Evolutionary conservation across 2,329 filamentous ascomycete genomes (phyloP), one percentile per base, ranked within the genome.

Genomic region (Penicillium sp.): DNA sequence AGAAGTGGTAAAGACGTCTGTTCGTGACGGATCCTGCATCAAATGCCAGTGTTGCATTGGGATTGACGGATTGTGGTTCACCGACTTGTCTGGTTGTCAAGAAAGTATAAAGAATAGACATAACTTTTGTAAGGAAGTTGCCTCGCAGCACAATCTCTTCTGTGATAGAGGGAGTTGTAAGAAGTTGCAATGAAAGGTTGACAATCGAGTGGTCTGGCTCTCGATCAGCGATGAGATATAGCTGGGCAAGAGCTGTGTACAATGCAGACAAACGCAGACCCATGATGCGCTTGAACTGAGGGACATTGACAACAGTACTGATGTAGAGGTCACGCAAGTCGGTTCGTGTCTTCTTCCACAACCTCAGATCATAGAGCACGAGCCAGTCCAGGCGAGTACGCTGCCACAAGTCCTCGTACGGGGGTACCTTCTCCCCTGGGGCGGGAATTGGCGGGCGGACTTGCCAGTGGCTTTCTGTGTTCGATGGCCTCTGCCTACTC

Each of bases 171-270:
- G 94, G 92, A 0, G 94, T 97, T 0, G 94, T 99, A 58, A 99
- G 79, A 84, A 99, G 95, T 70, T 99, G 94, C 29, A 97, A 78
- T 4, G 93, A 97, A 35, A 99, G 84, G 69, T 97, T 97, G 79
- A 99, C 96, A 68, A 99, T 97, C 10, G 93, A 97, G 73, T 97
- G 93, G 67, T 99, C 94, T 2, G 94, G 94, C 71, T 99, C 94
- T 60, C 94, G 83, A 69, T 99, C 94, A 13, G 93, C 93, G 61
- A 99, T 94, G 29, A 99, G 83, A 70, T 97, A 99, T 3, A 99
- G 79, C 70, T 99, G 93, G 5, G 94, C 92, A 44, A 99, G 78
- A 2, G 89, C 90, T 1, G 94, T 97, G 74, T 99, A 99, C 3
- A 99, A 80, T 0, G 91, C 93, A 49, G 95, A 91, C 70, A 99